phyloP scores from a whole-genome alignment of 2,329 filamentous ascomycete species.

The Ceratocystis cubensis region DNA sequence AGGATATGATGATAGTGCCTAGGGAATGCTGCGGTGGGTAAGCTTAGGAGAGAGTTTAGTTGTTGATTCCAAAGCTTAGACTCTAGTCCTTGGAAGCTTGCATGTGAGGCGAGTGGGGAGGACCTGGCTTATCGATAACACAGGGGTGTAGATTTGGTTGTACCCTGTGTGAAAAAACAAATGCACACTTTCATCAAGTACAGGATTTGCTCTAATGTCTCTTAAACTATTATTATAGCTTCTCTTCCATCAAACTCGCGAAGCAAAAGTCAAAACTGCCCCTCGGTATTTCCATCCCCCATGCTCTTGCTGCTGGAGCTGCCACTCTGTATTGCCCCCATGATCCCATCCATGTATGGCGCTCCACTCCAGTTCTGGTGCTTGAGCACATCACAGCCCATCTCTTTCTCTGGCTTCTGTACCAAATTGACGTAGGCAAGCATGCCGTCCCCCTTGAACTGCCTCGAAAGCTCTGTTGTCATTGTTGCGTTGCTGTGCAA shows the following conservation, averaged over 20 bases:
- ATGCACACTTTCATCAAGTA: no score
- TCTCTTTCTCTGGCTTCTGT: conserved; percentile 78
- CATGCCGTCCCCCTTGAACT: conserved; percentile 88
- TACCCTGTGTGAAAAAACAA: background rate
- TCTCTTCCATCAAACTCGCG: background rate
- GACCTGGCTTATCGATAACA: background rate
- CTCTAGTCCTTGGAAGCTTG: background rate
- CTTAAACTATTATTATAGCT: no score
- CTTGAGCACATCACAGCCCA: conserved; percentile 82
- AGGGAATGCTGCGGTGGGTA: background rate
- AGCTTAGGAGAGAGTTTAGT: background rate
- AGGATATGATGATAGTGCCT: background rate
- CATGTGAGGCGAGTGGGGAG: conserved; percentile 3
- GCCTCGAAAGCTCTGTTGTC: conserved; percentile 60
- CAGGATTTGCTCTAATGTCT: no score
- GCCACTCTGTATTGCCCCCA: conserved; percentile 82
- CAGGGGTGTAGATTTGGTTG: background rate
- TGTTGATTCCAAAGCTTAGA: background rate
- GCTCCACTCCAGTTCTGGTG: conserved; percentile 76
- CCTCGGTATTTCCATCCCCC: conserved; percentile 88
- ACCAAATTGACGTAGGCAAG: conserved; percentile 92
- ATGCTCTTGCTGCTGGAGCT: conserved; percentile 83
- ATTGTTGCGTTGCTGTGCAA: conserved; percentile 53
- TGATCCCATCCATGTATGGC: conserved; percentile 70
- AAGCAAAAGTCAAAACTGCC: conserved; percentile 38